Conservation (phyloP, 2,329 filamentous ascomycete species). For the Trichoderma atrobrunneum region DNA sequence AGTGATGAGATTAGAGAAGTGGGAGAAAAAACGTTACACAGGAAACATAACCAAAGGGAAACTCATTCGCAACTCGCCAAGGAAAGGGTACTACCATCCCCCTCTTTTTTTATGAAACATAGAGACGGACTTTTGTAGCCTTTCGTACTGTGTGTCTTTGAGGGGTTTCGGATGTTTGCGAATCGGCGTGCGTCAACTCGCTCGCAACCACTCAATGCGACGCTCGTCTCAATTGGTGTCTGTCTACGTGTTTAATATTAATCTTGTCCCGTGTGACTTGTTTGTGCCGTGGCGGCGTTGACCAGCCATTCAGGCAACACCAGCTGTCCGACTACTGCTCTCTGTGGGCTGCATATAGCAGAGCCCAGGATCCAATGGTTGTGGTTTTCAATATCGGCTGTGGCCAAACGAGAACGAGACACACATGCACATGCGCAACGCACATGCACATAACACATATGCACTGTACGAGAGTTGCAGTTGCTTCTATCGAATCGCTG, state of each 20-base stretch:
- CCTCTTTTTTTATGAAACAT: background rate
- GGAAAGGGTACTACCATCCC: background rate
- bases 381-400: background rate
- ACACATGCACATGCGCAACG: background rate
- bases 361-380: background rate
- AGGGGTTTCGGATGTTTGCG: background rate
- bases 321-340: slow-evolving; percentile 1
- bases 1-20: background rate
- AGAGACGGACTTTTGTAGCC: background rate
- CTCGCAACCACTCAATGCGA: background rate
- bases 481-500: background rate
- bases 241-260: background rate
- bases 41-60: background rate
- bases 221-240: background rate
- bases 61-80: background rate
- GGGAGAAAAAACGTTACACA: background rate
- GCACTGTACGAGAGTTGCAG: background rate
- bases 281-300: background rate
- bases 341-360: background rate
- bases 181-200: background rate
- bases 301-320: slow-evolving; percentile 17
- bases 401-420: background rate
- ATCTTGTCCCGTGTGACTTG: background rate
- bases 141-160: background rate
- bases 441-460: background rate